A percentile compares a stretch with the other conserved stretches of the same genome.
Evolutionary conservation across 2,329 filamentous ascomycete species (phyloP).

Genomic region (Colletotrichum horii): DNA sequence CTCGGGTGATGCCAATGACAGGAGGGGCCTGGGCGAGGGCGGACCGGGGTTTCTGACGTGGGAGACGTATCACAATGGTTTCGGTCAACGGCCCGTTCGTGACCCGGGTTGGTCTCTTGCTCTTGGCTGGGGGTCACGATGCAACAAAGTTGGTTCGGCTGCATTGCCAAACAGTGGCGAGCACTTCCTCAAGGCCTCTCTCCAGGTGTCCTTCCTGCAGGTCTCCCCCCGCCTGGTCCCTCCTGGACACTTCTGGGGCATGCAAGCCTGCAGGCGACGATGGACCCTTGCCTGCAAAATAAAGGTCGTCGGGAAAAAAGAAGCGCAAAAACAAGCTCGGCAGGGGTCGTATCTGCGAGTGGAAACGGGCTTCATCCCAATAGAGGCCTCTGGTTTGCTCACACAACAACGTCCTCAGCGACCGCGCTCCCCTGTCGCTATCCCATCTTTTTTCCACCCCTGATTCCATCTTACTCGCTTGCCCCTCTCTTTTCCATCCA

Average conservation of each 20-base stretch:
- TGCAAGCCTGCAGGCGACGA: background rate
- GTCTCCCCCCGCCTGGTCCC: background rate
- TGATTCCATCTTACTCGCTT: conserved; percentile 18
- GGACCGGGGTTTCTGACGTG: conserved; percentile 20
- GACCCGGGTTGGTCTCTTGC: conserved; percentile 12
- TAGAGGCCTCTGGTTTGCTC: background rate
- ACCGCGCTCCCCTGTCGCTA: background rate
- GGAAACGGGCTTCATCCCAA: conserved; percentile 21
- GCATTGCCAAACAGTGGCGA: conserved; percentile 18
- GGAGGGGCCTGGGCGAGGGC: conserved; percentile 3
- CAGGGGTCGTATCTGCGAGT: conserved; percentile 6
- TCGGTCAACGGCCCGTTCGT: conserved; percentile 22
- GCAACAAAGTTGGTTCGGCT: conserved; percentile 17
- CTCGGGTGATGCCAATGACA: background rate
- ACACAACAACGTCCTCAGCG: background rate
- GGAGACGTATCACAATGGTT: conserved; percentile 23
- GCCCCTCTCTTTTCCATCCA: background rate
- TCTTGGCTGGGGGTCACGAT: conserved; percentile 5
- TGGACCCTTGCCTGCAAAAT: conserved; percentile 1
- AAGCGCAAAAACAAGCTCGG: conserved; percentile 23
- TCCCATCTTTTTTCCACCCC: conserved; percentile 14
- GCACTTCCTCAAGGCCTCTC: background rate
- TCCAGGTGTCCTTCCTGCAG: background rate
- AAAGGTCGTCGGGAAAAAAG: conserved; percentile 15
- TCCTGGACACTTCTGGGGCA: background rate